Evolutionary conservation across 176 grass and related monocot genomes (phyloP).

Genomic region (Ampelocalamus luodianensis): DNA sequence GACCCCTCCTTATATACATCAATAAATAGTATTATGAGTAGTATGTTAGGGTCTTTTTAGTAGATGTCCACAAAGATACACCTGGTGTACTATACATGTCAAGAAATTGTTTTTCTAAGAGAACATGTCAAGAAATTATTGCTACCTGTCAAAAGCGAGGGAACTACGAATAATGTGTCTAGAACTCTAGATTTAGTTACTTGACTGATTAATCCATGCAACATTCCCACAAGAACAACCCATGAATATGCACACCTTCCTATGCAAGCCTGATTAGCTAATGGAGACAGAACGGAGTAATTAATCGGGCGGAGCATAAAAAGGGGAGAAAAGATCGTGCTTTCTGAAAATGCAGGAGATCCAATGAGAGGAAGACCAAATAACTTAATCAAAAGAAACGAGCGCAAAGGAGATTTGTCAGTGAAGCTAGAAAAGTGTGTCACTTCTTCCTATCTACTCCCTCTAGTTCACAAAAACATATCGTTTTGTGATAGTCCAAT

Average conservation of each 20-base stretch:
- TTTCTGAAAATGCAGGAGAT: neutral
- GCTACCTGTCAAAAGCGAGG: neutral
- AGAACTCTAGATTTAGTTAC: neutral
- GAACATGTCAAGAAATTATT: neutral
- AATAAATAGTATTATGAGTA: neutral
- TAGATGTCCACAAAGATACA: neutral
- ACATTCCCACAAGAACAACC: neutral
- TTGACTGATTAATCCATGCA: neutral
- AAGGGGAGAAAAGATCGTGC: neutral
- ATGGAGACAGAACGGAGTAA: no score
- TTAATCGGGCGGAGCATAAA: neutral
- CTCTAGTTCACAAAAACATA: no score
- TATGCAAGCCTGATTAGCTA: no score
- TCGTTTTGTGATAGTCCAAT: no score
- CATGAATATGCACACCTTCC: neutral
- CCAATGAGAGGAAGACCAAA: neutral
- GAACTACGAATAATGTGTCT: neutral
- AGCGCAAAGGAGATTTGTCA: neutral
- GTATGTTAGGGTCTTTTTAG: neutral
- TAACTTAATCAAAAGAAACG: constrained; percentile 10
- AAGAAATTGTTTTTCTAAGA: neutral
- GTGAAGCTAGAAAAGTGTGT: neutral
- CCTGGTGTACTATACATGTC: neutral
- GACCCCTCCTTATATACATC: neutral
- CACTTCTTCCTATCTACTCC: neutral